A percentile compares a stretch with the other conserved stretches of the same genome.
These are phyloP conservation scores for Zygoascus flipseniorum DNA, from an alignment of 805 yeast species.

Conservation along the genomic window DNA sequence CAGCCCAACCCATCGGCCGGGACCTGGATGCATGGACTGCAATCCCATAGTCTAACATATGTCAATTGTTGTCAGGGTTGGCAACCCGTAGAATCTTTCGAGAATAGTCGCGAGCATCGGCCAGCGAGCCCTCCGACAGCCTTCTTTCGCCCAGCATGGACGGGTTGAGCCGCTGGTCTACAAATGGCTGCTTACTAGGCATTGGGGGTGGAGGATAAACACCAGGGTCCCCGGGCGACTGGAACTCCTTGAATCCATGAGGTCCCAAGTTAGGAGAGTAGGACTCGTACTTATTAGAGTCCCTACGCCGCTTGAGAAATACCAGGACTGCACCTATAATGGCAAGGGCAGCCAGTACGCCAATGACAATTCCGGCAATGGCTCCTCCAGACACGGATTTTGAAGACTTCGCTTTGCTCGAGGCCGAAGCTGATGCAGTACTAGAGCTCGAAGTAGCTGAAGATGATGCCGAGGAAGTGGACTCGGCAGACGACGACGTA, in stretches of 20 bases:
- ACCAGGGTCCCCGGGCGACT: constrained; percentile 22
- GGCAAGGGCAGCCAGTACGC: constrained; percentile 40
- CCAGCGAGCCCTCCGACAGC: constrained; percentile 75
- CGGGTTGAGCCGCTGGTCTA: constrained; percentile 65
- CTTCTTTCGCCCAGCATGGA: constrained; percentile 76
- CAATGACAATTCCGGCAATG: constrained; percentile 55
- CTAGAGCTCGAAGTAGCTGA: constrained; percentile 25
- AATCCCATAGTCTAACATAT: neutral
- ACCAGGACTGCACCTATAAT: constrained; percentile 34
- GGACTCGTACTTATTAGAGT: constrained; percentile 28
- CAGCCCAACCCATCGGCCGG: too few relatives aligned
- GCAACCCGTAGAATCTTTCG: constrained; percentile 79
- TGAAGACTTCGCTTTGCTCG: constrained; percentile 20
- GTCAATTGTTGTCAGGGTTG: constrained; percentile 58
- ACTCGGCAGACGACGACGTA: constrained; percentile 13
- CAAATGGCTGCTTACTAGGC: constrained; percentile 20
- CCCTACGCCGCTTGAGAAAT: constrained; percentile 35
- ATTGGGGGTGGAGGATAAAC: constrained; percentile 10
- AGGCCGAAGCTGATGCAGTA: constrained; percentile 20
- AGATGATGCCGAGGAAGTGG: constrained; percentile 19
- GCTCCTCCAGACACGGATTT: constrained; percentile 37
- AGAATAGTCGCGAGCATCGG: constrained; percentile 77
- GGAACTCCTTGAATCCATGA: constrained; percentile 22
- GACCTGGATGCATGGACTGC: too few relatives aligned
- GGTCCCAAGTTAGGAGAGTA: constrained; percentile 13